phyloP scores from a whole-genome alignment of 1,284 basidiomycete genomes.

The Cerioporus squamosus region DNA sequence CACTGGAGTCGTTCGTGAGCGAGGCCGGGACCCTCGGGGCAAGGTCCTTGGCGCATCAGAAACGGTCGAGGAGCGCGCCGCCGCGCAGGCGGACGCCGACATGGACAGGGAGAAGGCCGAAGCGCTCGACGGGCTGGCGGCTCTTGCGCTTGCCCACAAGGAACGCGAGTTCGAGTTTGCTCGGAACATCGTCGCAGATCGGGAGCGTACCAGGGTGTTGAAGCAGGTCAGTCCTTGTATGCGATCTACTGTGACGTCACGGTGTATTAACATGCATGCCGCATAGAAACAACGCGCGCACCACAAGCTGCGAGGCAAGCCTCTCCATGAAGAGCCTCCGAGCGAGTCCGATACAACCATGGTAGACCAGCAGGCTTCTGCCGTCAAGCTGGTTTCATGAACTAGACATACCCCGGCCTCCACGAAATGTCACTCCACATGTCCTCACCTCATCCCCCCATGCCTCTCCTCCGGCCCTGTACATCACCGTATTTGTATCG shows the following conservation, averaged over 20 bases:
- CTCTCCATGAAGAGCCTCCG: slow-evolving; percentile 4
- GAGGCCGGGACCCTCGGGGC: slow-evolving; percentile 21
- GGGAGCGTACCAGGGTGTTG: slow-evolving; percentile 14
- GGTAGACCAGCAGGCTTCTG: slow-evolving; percentile 12
- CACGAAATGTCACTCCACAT: background rate
- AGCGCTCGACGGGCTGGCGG: slow-evolving; percentile 23
- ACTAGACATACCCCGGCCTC: background rate
- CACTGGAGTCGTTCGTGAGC: background rate
- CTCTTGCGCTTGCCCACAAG: slow-evolving; percentile 26
- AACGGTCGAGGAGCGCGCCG: slow-evolving; percentile 5
- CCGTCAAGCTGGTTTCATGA: slow-evolving; percentile 1
- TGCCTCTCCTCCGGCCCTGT: background rate
- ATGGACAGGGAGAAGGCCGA: slow-evolving; percentile 7
- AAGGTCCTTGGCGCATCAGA: slow-evolving; percentile 19
- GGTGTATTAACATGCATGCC: slow-evolving; percentile 1
- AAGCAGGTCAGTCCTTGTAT: slow-evolving; percentile 16
- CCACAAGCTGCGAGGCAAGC: slow-evolving; percentile 12
- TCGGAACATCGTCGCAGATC: slow-evolving; percentile 17
- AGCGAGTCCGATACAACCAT: slow-evolving; percentile 22
- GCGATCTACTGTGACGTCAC: slow-evolving; percentile 1
- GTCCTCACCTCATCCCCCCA: background rate
- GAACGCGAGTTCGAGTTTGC: slow-evolving; percentile 32
- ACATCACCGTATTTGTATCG: background rate
- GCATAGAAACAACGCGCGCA: slow-evolving; percentile 13
- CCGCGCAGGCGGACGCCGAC: slow-evolving; percentile 2